These are phyloP conservation scores for Salicornia ramosissima DNA, from an alignment of 148 eudicot species.

Conservation along the genomic window DNA sequence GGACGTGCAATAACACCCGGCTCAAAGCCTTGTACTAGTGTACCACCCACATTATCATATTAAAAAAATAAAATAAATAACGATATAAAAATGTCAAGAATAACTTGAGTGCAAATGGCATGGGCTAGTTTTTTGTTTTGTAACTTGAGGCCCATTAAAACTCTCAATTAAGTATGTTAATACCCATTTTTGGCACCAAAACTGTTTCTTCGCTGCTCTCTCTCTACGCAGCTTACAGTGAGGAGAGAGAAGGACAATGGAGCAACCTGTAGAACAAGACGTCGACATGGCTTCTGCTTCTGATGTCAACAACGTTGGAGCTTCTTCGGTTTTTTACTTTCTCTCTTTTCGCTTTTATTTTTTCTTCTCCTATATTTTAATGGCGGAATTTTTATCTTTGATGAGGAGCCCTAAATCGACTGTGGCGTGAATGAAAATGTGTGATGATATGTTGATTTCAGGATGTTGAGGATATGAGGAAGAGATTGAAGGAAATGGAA, in stretches of 20 bases:
- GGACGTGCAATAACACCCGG: too few species aligned
- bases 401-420: constrained; percentile 24
- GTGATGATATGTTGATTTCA: constrained; percentile 11
- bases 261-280: constrained; percentile 26
- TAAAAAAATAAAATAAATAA: too few species aligned
- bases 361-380: neutral
- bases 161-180: too few species aligned
- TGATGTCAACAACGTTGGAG: constrained; percentile 21
- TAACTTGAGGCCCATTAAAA: too few species aligned
- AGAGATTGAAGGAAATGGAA: constrained; percentile 62
- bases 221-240: constrained; percentile 3
- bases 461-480: constrained; percentile 60
- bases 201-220: constrained; percentile 17
- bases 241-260: constrained; percentile 17
- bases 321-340: constrained; percentile 27
- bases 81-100: too few species aligned
- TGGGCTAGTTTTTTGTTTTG: too few species aligned
- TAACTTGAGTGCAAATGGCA: too few species aligned
- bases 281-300: constrained; percentile 31
- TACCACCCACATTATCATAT: too few species aligned
- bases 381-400: neutral
- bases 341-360: neutral
- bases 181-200: too few species aligned
- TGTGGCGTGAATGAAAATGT: neutral
- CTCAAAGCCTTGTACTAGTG: too few species aligned